Base-by-base conservation (phyloP, 2,329 filamentous ascomycete species). In the Colletotrichum filicis region DNA sequence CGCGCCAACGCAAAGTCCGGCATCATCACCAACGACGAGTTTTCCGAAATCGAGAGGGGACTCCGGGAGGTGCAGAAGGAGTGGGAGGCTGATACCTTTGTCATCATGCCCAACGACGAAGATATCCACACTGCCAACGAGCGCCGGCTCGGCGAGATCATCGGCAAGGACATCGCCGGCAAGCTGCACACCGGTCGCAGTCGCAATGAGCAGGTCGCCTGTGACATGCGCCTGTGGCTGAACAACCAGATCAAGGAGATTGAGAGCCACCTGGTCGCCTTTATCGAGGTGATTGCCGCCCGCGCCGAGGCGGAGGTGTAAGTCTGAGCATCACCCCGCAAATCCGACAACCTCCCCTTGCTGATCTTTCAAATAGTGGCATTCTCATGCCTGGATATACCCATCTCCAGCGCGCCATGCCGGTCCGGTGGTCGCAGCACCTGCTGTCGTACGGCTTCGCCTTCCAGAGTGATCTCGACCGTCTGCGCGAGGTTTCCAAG, bases 341-440 rank as follows among this genome's bases (percentile, higher is more conserved):
- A 42, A 77, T 28, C 28, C 75, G 55, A 76, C 71, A 77, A 49
- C 74, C 68, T 22, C 32, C 7, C 7, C 28, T 28, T 28, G 28
- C 28, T 28, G 6, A 32, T 2, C 9, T 35, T 35, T 35, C 11
- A 12, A 35, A 12, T 12, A 53, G 77, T 75, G 92, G 94, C 76
- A 87, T 90, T 75, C 82, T 97, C 78, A 97, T 97, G 93, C 95
- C 95, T 1, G 94, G 94, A 3, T 97, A 97, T 84, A 97, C 94
- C 16, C 95, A 97, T 83, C 85, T 97, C 46, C 95, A 97, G 84
- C 92, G 94, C 66, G 94, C 94, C 1, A 84, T 94, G 83, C 94
- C 94, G 1, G 91, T 97, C 76, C 87, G 93, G 74, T 97, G 93
- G 93, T 91, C 89, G 68, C 94, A 97, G 79, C 96, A 92, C 92